Base-by-base conservation (phyloP, 2,329 filamentous ascomycete genomes). In the Penicillium polonicum region DNA sequence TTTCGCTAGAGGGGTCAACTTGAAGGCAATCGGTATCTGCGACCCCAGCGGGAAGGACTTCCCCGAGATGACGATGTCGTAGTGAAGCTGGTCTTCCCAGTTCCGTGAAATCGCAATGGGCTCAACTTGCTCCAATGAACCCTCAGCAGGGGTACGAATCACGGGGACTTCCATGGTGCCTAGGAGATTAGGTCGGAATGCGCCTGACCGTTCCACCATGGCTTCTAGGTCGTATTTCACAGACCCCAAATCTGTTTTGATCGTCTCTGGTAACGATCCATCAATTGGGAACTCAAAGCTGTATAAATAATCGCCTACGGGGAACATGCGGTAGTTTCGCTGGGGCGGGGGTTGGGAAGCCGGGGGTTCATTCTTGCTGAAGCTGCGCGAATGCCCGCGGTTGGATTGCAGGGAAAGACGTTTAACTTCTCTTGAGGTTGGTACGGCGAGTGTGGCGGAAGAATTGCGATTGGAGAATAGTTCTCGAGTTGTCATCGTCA, bases 1-100 rank as follows among this genome's bases (percentile, higher is more conserved):
- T 78, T 97, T 97, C 59, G 92, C 92, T 23, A 97, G 78, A 0
- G 92, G 92, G 0, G 92, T 96, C 63, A 97, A 81, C 74, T 96
- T 96, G 80, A 97, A 96, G 1, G 92, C 92, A 58, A 97, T 94
- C 1, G 92, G 92, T 17, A 97, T 91, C 67, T 90, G 90, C 39
- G 89, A 85, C 17, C 92, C 92, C 21, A 97, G 84, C 0, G 92
- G 91, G 59, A 97, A 97, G 0, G 92, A 95, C 80, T 96, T 96
- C 54, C 92, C 92, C 1, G 92, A 96, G 54, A 97, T 96, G 71
- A 96, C 88, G 65, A 97, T 96, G 68, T 97, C 92, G 76, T 97
- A 97, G 69, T 95, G 91, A 33, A 97, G 80, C 70, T 96, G 92
- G 65, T 97, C 92, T 72, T 97, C 92, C 92, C 92, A 97, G 61